Conservation (phyloP, 768 basidiomycete species). For the Gloeopeniophorella convolvens region DNA sequence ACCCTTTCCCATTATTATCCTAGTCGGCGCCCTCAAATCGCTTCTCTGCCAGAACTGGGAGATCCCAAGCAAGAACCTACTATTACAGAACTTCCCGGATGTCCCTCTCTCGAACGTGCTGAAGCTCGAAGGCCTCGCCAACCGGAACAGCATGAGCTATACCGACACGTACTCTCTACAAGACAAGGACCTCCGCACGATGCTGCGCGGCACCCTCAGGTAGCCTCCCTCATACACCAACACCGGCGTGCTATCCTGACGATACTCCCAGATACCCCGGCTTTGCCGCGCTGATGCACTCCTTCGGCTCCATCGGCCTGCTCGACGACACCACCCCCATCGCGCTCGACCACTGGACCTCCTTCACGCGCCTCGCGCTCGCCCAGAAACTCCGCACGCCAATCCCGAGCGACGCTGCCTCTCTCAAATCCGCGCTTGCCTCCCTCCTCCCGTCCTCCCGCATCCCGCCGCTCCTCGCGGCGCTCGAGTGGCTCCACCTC, state of each 20-base stretch:
- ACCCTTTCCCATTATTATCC: background rate
- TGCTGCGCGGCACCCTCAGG: constrained; percentile 84
- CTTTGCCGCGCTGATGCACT: constrained; percentile 66
- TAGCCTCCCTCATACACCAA: constrained; percentile 22
- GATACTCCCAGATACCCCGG: constrained; percentile 66
- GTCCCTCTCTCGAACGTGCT: constrained; percentile 60
- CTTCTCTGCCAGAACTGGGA: constrained; percentile 33
- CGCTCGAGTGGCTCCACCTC: constrained; percentile 48
- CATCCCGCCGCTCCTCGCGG: constrained; percentile 28
- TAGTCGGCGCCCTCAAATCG: background rate
- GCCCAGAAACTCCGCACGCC: constrained; percentile 24
- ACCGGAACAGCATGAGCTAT: constrained; percentile 76
- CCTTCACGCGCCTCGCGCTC: constrained; percentile 33
- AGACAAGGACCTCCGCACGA: constrained; percentile 42
- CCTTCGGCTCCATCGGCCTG: constrained; percentile 65
- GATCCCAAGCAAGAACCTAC: constrained; percentile 47
- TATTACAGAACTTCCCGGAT: constrained; percentile 53
- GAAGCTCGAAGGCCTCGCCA: constrained; percentile 77
- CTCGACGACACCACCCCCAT: constrained; percentile 41
- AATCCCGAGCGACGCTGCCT: constrained; percentile 28
- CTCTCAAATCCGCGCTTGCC: constrained; percentile 31
- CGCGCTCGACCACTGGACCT: constrained; percentile 32
- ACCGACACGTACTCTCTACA: constrained; percentile 55
- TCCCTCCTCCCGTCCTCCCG: constrained; percentile 20
- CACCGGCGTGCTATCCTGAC: background rate